Conservation (phyloP, 1,284 basidiomycete species). For the Spongispora temasekensis region DNA sequence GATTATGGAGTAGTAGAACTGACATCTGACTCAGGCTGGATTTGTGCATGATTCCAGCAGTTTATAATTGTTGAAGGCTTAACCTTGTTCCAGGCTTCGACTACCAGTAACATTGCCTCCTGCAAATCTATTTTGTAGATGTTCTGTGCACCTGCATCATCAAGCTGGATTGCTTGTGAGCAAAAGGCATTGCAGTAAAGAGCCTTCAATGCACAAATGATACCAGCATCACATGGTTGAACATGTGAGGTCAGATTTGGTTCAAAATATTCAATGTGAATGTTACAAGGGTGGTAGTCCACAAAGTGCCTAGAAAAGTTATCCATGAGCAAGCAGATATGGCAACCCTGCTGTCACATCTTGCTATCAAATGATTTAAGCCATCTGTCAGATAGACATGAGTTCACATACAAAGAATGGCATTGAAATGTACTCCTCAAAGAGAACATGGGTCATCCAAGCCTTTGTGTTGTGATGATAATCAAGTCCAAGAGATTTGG, state of each 20-base stretch:
- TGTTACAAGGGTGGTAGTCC: neutral
- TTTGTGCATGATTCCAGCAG: neutral
- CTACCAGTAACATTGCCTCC: neutral
- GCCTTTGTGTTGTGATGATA: slow-evolving; percentile 5
- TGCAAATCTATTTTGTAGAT: neutral
- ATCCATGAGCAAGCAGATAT: neutral
- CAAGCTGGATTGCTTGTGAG: neutral
- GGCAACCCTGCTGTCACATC: neutral
- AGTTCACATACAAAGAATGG: neutral
- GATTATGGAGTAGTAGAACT: neutral
- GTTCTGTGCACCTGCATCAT: neutral
- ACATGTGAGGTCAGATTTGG: neutral
- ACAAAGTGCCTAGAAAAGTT: neutral
- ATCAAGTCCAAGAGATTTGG: neutral
- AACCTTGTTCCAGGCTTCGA: neutral
- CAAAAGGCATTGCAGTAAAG: neutral
- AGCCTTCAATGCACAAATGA: neutral
- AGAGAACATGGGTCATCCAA: slow-evolving; percentile 2
- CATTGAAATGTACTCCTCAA: slow-evolving; percentile 9
- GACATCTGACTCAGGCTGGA: neutral
- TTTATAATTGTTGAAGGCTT: neutral
- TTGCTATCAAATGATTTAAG: neutral
- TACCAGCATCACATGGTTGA: neutral
- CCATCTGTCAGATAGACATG: neutral
- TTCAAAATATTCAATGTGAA: neutral